Base-by-base conservation (phyloP, 441 rosid genomes). In the Erodium moschatum region DNA sequence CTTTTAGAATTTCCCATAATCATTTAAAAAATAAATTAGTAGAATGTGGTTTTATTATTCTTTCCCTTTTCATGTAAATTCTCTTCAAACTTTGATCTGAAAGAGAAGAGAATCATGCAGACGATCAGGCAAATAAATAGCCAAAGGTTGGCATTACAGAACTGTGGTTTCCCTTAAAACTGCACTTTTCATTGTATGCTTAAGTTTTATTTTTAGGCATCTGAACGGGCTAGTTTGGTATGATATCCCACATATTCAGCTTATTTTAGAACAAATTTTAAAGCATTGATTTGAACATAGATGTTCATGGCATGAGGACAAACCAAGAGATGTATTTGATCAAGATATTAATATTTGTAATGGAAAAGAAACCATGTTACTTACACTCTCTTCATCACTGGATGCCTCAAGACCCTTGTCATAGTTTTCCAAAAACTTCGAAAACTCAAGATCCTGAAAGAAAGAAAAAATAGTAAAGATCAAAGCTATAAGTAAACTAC, bases 401-500 rank as follows among this genome's bases (percentile, higher is more conserved):
- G 38, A 33, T 33, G 38, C 38, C 4, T 33, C 38, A 33, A 76
- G 79, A 70, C 63, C 70, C n/a, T 76, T 77, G 56, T 76, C 76
- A 21, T 79, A 72, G 74, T 73, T 82, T 76, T 84, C 90, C 81
- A 89, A 68, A 71, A 85, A 86, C 77, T 72, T 84, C 0, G 80
- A 73, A 71, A 86, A 89, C 60, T 69, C 79, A 31, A 82, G 83
- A 77, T 85, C 87, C 95, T 89, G 86, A 40, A 24, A 24, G 27
- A 24, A 24, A 24, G 27, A 24, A 24, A 68, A 50, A 74, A 74
- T 69, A 33, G 40, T n/a, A 65, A 62, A 66, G 46, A 24, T 27
- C 27, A 2, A 24, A 24, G 27, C 27, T 24, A 24, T 24, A 24
- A 24, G 27, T 24, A 24, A 24, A 50, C n/a, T 15, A 65, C 67